A percentile compares a stretch with the other conserved stretches of the same genome.
Evolutionary conservation across 495 filamentous ascomycete species (phyloP).

Genomic region (Talaromyces stipitatus): DNA sequence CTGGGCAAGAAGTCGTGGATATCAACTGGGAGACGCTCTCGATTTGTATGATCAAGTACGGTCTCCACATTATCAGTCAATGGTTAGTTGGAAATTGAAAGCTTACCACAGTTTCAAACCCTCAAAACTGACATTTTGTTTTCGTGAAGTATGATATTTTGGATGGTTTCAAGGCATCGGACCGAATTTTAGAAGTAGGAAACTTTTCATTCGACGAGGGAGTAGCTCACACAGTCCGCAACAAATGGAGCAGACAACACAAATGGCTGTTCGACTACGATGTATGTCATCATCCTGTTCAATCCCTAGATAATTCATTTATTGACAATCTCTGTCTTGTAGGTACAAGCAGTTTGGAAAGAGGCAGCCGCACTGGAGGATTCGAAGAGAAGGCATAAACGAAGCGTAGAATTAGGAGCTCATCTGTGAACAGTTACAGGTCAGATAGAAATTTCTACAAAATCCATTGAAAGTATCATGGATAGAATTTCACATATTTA

Average conservation of each 20-base stretch:
- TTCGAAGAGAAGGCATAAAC: background rate
- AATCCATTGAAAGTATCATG: too few species aligned
- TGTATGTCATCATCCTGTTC: constrained; percentile 4
- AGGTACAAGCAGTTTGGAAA: constrained; percentile 13
- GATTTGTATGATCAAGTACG: constrained; percentile 16
- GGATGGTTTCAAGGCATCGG: constrained; percentile 9
- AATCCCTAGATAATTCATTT: too few species aligned
- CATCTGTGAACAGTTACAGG: background rate
- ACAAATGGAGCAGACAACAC: constrained; percentile 8
- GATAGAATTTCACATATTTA: too few species aligned
- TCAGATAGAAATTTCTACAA: too few species aligned
- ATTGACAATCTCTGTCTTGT: background rate
- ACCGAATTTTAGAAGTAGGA: background rate
- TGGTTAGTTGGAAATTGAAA: constrained; percentile 3
- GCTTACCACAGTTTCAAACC: background rate
- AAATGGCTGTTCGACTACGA: constrained; percentile 13
- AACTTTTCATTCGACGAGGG: constrained; percentile 10
- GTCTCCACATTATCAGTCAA: constrained; percentile 16
- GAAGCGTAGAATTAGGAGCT: background rate
- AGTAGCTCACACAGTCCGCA: background rate
- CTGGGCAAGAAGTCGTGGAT: constrained; percentile 11
- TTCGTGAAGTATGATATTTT: constrained; percentile 14
- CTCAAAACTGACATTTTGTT: background rate
- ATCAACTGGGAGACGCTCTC: constrained; percentile 7
- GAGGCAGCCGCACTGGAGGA: constrained; percentile 9